Conservation (phyloP, 345 rosid genomes). For the Linum tenue region DNA sequence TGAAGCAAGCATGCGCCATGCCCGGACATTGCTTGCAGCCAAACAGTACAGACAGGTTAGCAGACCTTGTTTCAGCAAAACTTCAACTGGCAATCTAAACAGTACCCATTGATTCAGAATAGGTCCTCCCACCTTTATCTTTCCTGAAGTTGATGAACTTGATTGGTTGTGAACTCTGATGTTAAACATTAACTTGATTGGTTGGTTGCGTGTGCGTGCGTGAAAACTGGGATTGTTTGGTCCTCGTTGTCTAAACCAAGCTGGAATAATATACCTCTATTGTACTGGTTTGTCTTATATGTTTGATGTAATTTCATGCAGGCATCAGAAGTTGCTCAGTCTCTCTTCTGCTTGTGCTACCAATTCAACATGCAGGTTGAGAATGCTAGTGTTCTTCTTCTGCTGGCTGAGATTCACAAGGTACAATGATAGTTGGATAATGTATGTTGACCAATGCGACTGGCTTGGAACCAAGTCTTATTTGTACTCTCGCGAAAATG, state of each 20-base stretch:
- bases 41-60: conserved; percentile 84
- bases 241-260: not conserved
- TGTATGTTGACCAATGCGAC: too few species aligned
- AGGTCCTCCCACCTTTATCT: not conserved
- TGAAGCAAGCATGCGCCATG: conserved; percentile 84
- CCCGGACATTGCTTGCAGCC: conserved; percentile 91
- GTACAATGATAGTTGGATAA: conserved; percentile 25
- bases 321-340: conserved; percentile 86
- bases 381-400: conserved; percentile 80
- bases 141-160: not conserved
- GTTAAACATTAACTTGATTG: not conserved
- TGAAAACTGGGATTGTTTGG: not conserved
- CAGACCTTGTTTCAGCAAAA: not conserved
- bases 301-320: conserved; percentile 30
- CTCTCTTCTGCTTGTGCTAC: conserved; percentile 86
- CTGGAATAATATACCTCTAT: not conserved
- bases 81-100: not conserved
- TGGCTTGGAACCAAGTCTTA: too few species aligned
- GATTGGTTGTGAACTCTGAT: not conserved
- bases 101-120: not conserved
- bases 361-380: conserved; percentile 81
- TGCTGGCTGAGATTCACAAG: conserved; percentile 97
- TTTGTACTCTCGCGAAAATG: not conserved
- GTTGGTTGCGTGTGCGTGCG: not conserved
- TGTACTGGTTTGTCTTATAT: conserved; percentile 10